Evolutionary conservation across 305 asterid species (phyloP), one percentile per base, ranked within the genome.

Genomic region (Petunia hybrid): DNA sequence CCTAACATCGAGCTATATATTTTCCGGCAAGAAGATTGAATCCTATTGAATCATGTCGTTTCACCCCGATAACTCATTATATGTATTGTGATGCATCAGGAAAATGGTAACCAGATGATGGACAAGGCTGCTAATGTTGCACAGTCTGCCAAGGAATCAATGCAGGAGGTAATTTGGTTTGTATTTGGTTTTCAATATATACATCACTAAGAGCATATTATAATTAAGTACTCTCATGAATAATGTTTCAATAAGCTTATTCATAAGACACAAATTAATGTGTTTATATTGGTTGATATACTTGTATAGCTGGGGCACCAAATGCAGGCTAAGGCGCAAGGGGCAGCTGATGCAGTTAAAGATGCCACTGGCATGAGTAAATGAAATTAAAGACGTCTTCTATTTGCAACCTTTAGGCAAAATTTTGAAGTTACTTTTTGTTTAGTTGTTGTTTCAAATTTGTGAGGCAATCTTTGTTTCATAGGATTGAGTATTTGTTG

Each of bases 331-430:
- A 87, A 81, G 84, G 97, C 95, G 77, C 88, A 87, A 59, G 93
- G 88, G 38, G 97, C 97, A 71, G 89, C 86, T 74, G 97, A 91
- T 8, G 89, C 97, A 4, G 91, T 89, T 53, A 94, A 92, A 89
- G 42, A 94, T 82, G 97, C 97, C 22, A 88, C 97, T 41, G 93
- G 97, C 82, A 77, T 88, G 84, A 90, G 87, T 80, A 92, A 91
- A 82, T 90, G 86, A 91, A 73, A 51, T 13, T 22, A 0, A 22
- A 22, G 31, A 22, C 1, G 31, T 22, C 31, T 22, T 6, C 36
- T 51, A 51, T 48, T 71, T 2, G 35, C 0, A 0, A 1, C 8
- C 2, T 51, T 51, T 10, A 51, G 57, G 2, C 2, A 48, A 36
- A 35, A 51, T 6, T 73, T 73, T 13, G 35, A 48, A 31, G 16